Evolutionary conservation across 371 early-diverging fungal species (phyloP).

Genomic region (Rhizomucor pusillus): DNA sequence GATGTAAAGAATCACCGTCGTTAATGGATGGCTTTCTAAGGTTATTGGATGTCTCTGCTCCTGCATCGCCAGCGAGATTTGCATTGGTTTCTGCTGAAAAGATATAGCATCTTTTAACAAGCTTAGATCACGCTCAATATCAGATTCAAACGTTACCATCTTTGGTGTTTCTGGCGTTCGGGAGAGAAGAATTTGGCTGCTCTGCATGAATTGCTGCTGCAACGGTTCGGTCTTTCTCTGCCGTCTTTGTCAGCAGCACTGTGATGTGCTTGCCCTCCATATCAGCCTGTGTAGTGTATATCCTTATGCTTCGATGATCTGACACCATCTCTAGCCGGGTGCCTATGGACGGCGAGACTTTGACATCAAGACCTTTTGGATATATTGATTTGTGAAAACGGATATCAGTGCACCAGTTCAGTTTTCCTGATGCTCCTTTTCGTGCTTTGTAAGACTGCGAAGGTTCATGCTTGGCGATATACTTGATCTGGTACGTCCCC

Average conservation of each 20-base stretch:
- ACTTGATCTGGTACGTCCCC: slow-evolving; percentile 13
- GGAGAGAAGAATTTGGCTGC: slow-evolving; percentile 4
- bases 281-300: slow-evolving; percentile 30
- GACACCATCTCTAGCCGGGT: slow-evolving; percentile 28
- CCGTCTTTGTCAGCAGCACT: slow-evolving; percentile 14
- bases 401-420: slow-evolving; percentile 44
- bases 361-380: slow-evolving; percentile 37
- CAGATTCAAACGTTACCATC: too few species aligned
- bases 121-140: too few species aligned
- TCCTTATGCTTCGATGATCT: slow-evolving; percentile 24
- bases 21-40: not conserved
- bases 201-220: slow-evolving; percentile 6
- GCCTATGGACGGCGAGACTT: slow-evolving; percentile 24
- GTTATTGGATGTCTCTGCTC: not conserved
- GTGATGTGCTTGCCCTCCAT: slow-evolving; percentile 43
- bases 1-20: not conserved
- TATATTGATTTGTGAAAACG: slow-evolving; percentile 34
- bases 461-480: slow-evolving; percentile 42
- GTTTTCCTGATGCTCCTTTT: slow-evolving; percentile 10
- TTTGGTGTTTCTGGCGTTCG: too few species aligned
- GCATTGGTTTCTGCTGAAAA: not conserved
- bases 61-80: not conserved
- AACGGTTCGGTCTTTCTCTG: not conserved
- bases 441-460: slow-evolving; percentile 36
- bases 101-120: too few species aligned